Evolutionary conservation across 2,329 filamentous ascomycete species (phyloP).

Genomic region (Beauveria scarabaeidicola): DNA sequence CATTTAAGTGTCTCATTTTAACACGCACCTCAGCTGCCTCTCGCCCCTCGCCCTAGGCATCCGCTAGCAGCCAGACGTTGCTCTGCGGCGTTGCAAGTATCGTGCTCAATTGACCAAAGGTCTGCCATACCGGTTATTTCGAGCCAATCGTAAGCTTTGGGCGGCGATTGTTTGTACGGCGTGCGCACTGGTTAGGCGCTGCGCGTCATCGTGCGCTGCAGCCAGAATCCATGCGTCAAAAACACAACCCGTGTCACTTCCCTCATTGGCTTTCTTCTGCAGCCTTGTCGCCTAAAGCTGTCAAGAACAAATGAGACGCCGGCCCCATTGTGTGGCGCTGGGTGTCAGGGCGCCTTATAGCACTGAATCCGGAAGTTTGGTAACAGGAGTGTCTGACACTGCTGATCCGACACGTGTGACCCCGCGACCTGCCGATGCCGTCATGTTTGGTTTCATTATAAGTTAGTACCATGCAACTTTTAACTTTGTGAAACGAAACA

Average conservation of each 20-base stretch:
- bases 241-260: not conserved
- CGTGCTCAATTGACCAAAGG: not conserved
- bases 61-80: not conserved
- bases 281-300: not conserved
- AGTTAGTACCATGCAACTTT: not conserved
- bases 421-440: not conserved
- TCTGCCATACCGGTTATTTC: not conserved
- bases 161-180: not conserved
- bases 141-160: not conserved
- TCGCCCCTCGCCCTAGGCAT: not conserved
- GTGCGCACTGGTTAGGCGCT: not conserved
- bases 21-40: not conserved
- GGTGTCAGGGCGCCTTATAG: conserved; percentile 7
- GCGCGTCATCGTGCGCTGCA: not conserved
- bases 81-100: not conserved
- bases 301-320: not conserved
- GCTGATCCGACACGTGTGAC: not conserved
- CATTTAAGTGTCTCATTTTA: not conserved
- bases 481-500: not conserved
- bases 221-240: no score
- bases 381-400: not conserved
- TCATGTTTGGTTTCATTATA: not conserved
- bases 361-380: not conserved
- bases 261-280: not conserved
- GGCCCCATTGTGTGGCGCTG: not conserved